A percentile compares a stretch with the other conserved stretches of the same genome.
Conservation (phyloP, 306 rosid genomes). For the Citrullus colocynthis region DNA sequence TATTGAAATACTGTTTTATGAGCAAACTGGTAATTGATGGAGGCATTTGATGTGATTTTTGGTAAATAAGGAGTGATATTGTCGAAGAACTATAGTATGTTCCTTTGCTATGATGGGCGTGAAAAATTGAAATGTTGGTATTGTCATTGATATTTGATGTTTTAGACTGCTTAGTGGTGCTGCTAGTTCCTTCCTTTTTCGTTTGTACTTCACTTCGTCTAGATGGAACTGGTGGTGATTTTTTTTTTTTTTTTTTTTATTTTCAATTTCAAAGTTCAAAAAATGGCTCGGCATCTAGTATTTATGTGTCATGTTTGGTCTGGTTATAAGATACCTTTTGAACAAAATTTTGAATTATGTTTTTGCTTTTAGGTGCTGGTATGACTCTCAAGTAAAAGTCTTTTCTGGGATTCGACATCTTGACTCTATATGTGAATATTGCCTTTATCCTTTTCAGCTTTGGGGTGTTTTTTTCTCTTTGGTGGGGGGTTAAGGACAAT, state of each 20-base stretch:
- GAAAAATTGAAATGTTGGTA: not conserved
- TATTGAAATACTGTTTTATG: not conserved
- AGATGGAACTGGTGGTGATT: not conserved
- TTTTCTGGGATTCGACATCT: not conserved
- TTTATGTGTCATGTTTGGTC: not conserved
- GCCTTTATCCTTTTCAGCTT: not conserved
- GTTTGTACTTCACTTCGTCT: not conserved
- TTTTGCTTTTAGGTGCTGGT: not conserved
- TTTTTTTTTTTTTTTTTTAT: not conserved
- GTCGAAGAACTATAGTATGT: not conserved
- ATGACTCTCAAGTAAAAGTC: not conserved
- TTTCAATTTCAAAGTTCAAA: not conserved
- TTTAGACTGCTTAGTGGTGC: not conserved
- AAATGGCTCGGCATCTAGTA: not conserved
- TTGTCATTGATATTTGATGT: not conserved
- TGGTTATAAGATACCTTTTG: not conserved
- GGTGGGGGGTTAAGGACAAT: not conserved
- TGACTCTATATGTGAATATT: not conserved
- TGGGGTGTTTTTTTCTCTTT: not conserved
- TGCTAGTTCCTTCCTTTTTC: not conserved
- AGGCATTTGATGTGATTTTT: not conserved
- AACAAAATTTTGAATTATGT: not conserved
- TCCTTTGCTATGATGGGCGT: not conserved
- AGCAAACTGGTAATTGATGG: not conserved
- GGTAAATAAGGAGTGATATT: not conserved